Base-by-base conservation (phyloP, 2,329 filamentous ascomycete species). In the Bipolaris zeicola region DNA sequence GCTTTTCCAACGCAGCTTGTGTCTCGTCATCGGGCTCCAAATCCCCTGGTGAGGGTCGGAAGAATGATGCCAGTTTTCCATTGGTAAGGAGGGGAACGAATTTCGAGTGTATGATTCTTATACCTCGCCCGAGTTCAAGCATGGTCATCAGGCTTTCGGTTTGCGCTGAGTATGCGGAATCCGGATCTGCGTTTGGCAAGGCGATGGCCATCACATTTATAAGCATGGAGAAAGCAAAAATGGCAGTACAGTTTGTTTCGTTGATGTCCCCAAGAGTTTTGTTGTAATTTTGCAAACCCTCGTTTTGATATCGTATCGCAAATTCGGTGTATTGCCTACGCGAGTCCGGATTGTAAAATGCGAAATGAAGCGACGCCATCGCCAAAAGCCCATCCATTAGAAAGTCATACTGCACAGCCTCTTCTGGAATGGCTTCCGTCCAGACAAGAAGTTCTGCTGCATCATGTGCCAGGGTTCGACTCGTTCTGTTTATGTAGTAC, bases 361-460 rank as follows among this genome's bases (percentile, higher is more conserved):
- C 57, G 26, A 60, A 51, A 34, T 60, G 57, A 20, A 60, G 50
- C 24, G 57, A 49, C 1, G 57, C 52, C 18, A 60, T 46, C 4
- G 50, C 57, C n/a, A 60, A 47, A 2, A 60, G 45, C 28, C 54
- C 57, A 18, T 57, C 54, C 54, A 60, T 57, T 3, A 57, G 31
- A 26, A 60, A 60, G 3, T 60, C 50, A 6, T 57, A 38, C 4
- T 38, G 44, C 3, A 22, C 38, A 33, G 57, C 57, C 26, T 60
- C 57, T 36, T 53, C 47, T 33, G 57, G 57, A 20, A 60, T 39
- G 3, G 45, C 46, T 31, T 47, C 44, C 16, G 22, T 50, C 57
- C 57, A 60, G 6, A 41, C 16, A 5, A 41, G 3, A 5, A 54
- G 51, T 3, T 54, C 51, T n/a, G 16, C 38, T 2, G 28, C 48